Evolutionary conservation across 208 protist genomes (phyloP).

Genomic region (Vickermania spadyakhi): DNA sequence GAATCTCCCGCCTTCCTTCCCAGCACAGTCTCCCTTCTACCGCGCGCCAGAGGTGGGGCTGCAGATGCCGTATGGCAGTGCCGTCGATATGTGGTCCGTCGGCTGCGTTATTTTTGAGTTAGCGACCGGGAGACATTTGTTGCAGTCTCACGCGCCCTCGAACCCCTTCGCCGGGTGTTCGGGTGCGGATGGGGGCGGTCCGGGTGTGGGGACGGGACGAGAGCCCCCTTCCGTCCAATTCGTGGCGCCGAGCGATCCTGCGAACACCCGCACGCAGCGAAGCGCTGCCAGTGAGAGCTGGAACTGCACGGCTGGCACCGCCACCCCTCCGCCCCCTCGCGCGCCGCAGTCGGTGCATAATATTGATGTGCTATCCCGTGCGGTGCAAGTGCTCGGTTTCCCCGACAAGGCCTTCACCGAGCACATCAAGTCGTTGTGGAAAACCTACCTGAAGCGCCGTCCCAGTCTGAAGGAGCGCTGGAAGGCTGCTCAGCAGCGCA

Average conservation of each 20-base stretch:
- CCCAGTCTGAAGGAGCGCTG: not conserved
- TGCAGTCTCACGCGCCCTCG: constrained; percentile 2
- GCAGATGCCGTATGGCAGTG: constrained; percentile 35
- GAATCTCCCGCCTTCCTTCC: constrained; percentile 85
- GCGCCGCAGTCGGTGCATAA: constrained; percentile 27
- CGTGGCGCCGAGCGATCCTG: not conserved
- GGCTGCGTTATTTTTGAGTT: constrained; percentile 49
- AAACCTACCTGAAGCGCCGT: constrained; percentile 10
- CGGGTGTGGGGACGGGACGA: no score
- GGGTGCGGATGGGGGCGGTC: no score
- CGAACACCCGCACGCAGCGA: no score
- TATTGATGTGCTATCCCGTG: constrained; percentile 19
- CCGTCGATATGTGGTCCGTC: constrained; percentile 71
- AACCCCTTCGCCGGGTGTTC: not conserved
- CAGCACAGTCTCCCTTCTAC: constrained; percentile 94
- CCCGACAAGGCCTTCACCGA: constrained; percentile 34
- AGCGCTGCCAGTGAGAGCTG: not conserved
- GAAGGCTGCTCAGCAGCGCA: not conserved
- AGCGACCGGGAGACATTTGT: constrained; percentile 24
- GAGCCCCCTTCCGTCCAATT: no score
- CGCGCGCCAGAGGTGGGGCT: constrained; percentile 93
- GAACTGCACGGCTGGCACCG: not conserved
- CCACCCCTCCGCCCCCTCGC: not conserved
- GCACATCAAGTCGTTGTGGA: constrained; percentile 31
- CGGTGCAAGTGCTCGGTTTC: constrained; percentile 25